These are phyloP conservation scores for Alternaria novae-zelandiae DNA, from an alignment of 2,329 filamentous ascomycete species.

Conservation along the genomic window DNA sequence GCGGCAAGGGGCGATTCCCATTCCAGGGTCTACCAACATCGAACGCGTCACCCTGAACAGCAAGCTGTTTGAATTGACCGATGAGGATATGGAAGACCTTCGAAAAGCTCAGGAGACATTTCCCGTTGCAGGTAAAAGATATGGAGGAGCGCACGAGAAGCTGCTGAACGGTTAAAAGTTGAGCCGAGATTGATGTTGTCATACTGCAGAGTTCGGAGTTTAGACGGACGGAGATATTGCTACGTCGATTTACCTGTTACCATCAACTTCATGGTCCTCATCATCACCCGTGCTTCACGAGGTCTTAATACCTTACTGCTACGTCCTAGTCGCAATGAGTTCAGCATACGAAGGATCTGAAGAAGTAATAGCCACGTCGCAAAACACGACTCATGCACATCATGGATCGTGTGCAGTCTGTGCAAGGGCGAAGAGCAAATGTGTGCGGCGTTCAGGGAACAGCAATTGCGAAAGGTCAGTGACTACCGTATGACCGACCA, in stretches of 20 bases:
- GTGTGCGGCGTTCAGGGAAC: neutral
- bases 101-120: neutral
- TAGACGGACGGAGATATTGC: neutral
- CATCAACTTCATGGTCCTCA: neutral
- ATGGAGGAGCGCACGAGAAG: constrained; percentile 16
- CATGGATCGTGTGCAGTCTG: neutral
- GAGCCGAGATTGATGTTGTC: neutral
- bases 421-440: neutral
- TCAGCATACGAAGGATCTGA: neutral
- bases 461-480: neutral
- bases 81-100: neutral
- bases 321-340: neutral
- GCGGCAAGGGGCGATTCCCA: constrained; percentile 64
- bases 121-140: constrained; percentile 12
- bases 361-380: neutral
- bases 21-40: constrained; percentile 65
- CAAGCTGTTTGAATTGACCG: constrained; percentile 50
- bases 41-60: constrained; percentile 64
- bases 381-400: neutral
- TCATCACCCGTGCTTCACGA: neutral
- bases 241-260: neutral
- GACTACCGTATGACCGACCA: neutral
- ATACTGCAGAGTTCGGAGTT: neutral
- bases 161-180: constrained; percentile 7
- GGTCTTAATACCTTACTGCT: neutral